A percentile compares a stretch with the other conserved stretches of the same genome.
phyloP scores from a whole-genome alignment of 768 basidiomycete species.

The Pleurotus cornucopiae region DNA sequence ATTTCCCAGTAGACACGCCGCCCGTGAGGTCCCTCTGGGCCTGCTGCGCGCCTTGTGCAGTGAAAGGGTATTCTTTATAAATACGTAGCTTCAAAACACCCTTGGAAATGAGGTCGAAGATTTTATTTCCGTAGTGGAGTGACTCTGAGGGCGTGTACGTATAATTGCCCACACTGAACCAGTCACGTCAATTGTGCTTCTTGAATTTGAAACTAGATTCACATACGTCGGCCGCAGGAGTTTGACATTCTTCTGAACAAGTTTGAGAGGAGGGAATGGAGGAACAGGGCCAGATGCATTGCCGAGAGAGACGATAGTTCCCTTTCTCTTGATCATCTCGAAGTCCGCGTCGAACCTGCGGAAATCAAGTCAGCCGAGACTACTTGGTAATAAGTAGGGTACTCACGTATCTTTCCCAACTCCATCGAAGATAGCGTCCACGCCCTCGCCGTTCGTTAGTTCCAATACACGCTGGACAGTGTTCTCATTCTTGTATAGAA shows the following conservation, averaged over 20 bases:
- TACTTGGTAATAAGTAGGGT: no score
- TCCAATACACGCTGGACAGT: slow-evolving; percentile 71
- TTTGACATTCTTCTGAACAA: slow-evolving; percentile 80
- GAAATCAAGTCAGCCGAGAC: neutral
- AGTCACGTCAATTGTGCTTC: neutral
- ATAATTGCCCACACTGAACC: slow-evolving; percentile 64
- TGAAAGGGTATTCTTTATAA: slow-evolving; percentile 80
- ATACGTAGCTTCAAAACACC: slow-evolving; percentile 65
- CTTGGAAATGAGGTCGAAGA: slow-evolving; percentile 57
- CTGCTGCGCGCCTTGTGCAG: slow-evolving; percentile 68
- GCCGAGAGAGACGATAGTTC: slow-evolving; percentile 85
- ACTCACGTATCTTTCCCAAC: slow-evolving; percentile 93
- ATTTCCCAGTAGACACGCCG: slow-evolving; percentile 82
- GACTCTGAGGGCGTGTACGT: slow-evolving; percentile 70
- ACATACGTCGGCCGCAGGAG: slow-evolving; percentile 71
- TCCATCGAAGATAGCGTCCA: slow-evolving; percentile 88
- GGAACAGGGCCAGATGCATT: slow-evolving; percentile 87
- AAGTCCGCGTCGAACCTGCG: slow-evolving; percentile 75
- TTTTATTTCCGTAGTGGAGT: slow-evolving; percentile 54
- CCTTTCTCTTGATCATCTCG: slow-evolving; percentile 78
- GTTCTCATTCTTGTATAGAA: slow-evolving; percentile 74
- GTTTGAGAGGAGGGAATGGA: slow-evolving; percentile 69
- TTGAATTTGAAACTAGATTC: neutral
- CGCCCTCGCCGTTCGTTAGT: slow-evolving; percentile 77
- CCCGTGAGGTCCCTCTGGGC: slow-evolving; percentile 76